Evolutionary conservation across 768 basidiomycete species (phyloP), one percentile per base, ranked within the genome.

Genomic region (Harrya chromipes): DNA sequence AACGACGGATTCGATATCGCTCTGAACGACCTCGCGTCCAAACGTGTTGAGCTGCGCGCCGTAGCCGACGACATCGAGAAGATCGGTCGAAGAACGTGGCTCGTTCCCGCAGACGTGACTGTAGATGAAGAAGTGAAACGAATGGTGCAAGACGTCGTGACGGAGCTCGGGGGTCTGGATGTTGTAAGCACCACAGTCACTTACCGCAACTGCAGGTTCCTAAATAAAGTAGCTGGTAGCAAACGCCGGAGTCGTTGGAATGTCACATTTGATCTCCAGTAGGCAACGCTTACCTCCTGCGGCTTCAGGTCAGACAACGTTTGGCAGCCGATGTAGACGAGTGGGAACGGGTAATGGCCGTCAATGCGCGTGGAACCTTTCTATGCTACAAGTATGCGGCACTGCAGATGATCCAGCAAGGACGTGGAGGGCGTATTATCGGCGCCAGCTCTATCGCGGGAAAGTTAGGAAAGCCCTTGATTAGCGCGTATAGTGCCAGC

Each of bases 361-460:
- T 72, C 43, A 75, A 76, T 42, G 62, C 59, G 0, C 57, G 66
- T 4, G 69, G 69, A 3, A 39, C 60, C 4, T 71, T 74, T 50
- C 56, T 72, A n/a, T 70, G 68, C 52, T 75, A 72, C 62, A 71
- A 72, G 48, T 63, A 69, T 23, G 74, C 74, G 5, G 72, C 66
- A 4, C 13, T 47, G 16, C 66, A 73, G 47, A 69, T 75, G 70
- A 61, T 75, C 46, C 54, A 58, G 35, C 74, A 72, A 55, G 72
- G 73, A 0, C 54, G 54, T 1, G 71, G 73, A 0, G 72, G 74
- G 0, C 49, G 73, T 4, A 70, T 75, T 1, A 64, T 76, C 47
- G 76, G 73, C 24, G 57, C 60, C 0, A 46, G 52, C 11, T 54
- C 49, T 10, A n/a, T 26, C 13, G 0, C 55, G 6, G 75, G 69